Conservation (phyloP, 306 rosid genomes). For the Elaeagnus macrophylla region DNA sequence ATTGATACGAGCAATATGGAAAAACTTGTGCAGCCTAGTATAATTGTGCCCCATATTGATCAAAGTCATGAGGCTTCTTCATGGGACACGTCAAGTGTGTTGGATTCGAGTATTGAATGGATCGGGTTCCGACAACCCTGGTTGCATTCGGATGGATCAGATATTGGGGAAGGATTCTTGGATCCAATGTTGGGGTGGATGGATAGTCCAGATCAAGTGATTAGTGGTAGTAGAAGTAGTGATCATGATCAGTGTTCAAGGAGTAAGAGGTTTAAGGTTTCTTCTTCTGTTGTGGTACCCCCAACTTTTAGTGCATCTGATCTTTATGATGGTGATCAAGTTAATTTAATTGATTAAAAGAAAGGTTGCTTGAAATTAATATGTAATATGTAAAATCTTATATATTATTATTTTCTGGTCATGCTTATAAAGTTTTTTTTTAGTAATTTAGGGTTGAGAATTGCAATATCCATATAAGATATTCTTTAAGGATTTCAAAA, state of each 20-base stretch:
- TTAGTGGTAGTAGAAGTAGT: conserved; percentile 1
- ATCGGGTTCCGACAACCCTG: conserved; percentile 35
- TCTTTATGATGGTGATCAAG: conserved; percentile 18
- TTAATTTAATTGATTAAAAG: too few relatives aligned
- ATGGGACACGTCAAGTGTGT: conserved; percentile 46
- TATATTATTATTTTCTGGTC: too few relatives aligned
- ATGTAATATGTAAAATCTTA: too few relatives aligned
- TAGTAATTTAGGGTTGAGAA: too few relatives aligned
- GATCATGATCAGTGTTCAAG: conserved; percentile 44
- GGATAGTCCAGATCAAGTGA: conserved; percentile 34
- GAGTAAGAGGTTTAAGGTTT: conserved; percentile 81
- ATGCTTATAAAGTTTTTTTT: too few relatives aligned
- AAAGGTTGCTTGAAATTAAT: too few relatives aligned
- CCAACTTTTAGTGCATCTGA: conserved; percentile 61
- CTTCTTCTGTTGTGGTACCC: conserved; percentile 89
- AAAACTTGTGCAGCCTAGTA: conserved; percentile 72
- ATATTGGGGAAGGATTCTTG: conserved; percentile 45
- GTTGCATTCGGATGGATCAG: conserved; percentile 45
- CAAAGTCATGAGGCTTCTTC: conserved; percentile 20
- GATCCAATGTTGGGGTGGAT: conserved; percentile 70
- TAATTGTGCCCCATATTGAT: conserved; percentile 51
- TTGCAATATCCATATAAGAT: too few relatives aligned
- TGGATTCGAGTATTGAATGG: conserved; percentile 59
- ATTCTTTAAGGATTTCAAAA: too few relatives aligned
- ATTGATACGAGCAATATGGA: conserved; percentile 37